Evolutionary conservation across 495 filamentous ascomycete genomes (phyloP).

Genomic region (Apiosordaria backusii): DNA sequence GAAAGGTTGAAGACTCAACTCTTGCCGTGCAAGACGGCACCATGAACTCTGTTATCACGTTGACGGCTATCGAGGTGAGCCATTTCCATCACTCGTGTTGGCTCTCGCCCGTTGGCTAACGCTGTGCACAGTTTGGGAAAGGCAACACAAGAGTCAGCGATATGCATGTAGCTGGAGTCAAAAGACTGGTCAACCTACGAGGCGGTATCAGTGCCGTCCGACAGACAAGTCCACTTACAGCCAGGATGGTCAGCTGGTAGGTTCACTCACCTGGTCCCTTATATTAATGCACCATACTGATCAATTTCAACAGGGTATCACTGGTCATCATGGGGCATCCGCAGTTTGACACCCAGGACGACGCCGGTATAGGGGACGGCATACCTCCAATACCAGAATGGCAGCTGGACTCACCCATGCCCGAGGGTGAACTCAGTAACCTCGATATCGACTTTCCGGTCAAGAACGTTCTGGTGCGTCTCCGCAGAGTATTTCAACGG

Average conservation of each 20-base stretch:
- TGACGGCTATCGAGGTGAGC: conserved; percentile 51
- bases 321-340: conserved; percentile 48
- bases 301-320: conserved; percentile 41
- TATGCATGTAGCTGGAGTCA: conserved; percentile 52
- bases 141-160: conserved; percentile 41
- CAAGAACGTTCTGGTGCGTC: conserved; percentile 38
- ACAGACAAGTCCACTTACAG: conserved; percentile 49
- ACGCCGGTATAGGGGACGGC: conserved; percentile 44
- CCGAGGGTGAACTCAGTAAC: conserved; percentile 13
- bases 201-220: conserved; percentile 47
- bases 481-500: conserved; percentile 39
- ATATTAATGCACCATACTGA: background rate
- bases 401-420: conserved; percentile 27
- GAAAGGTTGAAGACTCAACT: conserved; percentile 40
- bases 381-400: conserved; percentile 46
- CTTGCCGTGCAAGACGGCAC: conserved; percentile 52
- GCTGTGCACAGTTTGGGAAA: conserved; percentile 42
- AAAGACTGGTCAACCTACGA: conserved; percentile 42
- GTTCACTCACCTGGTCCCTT: conserved; percentile 4
- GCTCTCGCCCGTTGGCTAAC: background rate
- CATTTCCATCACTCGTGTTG: background rate
- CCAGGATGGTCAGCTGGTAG: conserved; percentile 52
- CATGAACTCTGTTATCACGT: conserved; percentile 52
- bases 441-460: conserved; percentile 34
- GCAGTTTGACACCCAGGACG: conserved; percentile 49